Evolutionary conservation across 2,329 filamentous ascomycete species (phyloP), one percentile per base, ranked within the genome.

Genomic region (Ceratocystis ficicola): DNA sequence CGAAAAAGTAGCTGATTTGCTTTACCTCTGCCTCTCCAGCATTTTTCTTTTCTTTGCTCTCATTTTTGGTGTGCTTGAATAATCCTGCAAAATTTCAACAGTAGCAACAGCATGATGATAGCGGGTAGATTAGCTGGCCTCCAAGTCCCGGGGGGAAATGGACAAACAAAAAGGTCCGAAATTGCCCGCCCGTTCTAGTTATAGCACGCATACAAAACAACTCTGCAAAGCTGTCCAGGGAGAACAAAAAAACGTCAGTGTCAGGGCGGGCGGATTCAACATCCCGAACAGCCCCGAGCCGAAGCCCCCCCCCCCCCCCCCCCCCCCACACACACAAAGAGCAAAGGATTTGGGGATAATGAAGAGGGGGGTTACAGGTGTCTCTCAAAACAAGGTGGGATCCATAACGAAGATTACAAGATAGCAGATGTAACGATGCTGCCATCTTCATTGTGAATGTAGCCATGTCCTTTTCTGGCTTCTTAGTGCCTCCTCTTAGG

Each of bases 271-370:
- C 55, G 28, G 28, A 59, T 32, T 32, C 28, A 59, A 59, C 28
- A 32, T 59, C 15, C 55, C 55, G 55, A 59, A 36, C 28, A 59
- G 7, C 55, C 28, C 55, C 55, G 55, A 59, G 10, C 55, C 28
- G 55, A 57, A 57, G 22, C 6, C 46, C 17, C 17, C 50, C 20
- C 50, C 8, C 22, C 44, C 17, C 22, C 3, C 25, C 5, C 17
- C 17, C 22, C 8, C 25, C n/a, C n/a, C n/a, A n/a, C n/a, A n/a
- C n/a, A n/a, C 17, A 20, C 17, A 7, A 57, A 15, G 25, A 30
- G 8, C 28, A 30, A 57, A 25, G 28, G 22, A 57, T 12, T 1
- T 22, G 25, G 20, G 15, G 28, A 30, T 6, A 8, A 10, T 50
- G 17, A 10, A 1, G 46, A 2, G 46, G 20, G 44, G 44, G 44